Percentiles rank a stretch among this genome's conserved stretches.
Conservation (phyloP, 2,329 filamentous ascomycete genomes). For the Ceratocystis cubensis region DNA sequence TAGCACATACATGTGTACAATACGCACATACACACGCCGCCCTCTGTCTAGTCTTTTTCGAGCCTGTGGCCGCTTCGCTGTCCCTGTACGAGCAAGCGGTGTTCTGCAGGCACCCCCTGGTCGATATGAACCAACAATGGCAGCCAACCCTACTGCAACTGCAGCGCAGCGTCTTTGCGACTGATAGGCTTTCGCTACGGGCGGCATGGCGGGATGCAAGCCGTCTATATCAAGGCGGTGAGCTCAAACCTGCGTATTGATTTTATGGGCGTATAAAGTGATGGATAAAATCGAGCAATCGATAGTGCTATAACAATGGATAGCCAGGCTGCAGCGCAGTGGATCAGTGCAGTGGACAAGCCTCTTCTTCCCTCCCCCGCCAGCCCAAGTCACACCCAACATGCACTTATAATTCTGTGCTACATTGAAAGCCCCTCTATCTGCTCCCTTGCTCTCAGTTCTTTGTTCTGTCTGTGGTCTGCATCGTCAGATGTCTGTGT, state of each 20-base stretch:
- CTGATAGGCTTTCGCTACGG: not conserved
- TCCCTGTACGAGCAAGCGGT: not conserved
- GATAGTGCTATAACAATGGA: not conserved
- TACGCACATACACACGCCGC: not conserved
- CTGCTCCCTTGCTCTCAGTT: not conserved
- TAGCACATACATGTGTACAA: not conserved
- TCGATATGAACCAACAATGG: not conserved
- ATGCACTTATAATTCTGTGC: not conserved
- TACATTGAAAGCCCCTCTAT: not conserved
- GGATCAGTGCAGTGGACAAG: not conserved
- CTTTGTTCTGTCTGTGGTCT: no score
- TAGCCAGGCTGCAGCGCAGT: not conserved
- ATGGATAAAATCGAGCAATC: not conserved
- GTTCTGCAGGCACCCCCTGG: not conserved
- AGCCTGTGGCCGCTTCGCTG: no score
- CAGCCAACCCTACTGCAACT: not conserved
- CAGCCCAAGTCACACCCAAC: not conserved
- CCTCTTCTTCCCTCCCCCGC: not conserved
- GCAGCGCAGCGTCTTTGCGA: not conserved
- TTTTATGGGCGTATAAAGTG: no score
- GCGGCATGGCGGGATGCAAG: not conserved
- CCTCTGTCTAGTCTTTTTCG: not conserved
- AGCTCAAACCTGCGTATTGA: not conserved
- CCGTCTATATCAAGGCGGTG: slow-evolving; percentile 8
- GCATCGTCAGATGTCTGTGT: not conserved